Base-by-base conservation (phyloP, 352 stramenopile genomes). In the Chrysophaeum taylorii region DNA sequence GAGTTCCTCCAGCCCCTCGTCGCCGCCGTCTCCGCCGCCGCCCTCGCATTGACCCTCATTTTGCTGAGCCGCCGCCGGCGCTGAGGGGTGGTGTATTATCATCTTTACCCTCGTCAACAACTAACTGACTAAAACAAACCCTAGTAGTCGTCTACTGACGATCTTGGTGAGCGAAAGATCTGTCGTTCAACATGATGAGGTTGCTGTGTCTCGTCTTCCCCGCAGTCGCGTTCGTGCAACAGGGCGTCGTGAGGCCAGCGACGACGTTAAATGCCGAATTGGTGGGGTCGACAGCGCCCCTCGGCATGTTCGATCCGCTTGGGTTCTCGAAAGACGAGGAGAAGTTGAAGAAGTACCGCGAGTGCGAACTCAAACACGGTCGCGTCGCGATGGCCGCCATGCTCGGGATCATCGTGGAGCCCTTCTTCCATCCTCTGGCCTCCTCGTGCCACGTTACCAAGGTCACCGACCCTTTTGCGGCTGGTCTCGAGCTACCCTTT, bases 231-330 rank as follows among this genome's bases (percentile, higher is more conserved):
- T 41, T 9, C 9, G 52, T 62, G 18, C 18, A 41, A 9, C 18
- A 62, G 18, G 9, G 36, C 41, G 36, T 62, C 52, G 18, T 62
- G 9, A 62, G 31, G 9, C 41, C 41, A n/a, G n/a, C n/a, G n/a
- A n/a, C n/a, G n/a, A n/a, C n/a, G n/a, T n/a, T n/a, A n/a, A n/a
- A 84, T 63, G 80, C 84, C 18, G 79, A 72, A 33, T 72, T 80
- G 31, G 70, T 83, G 21, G 81, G 81, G 70, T 78, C 83, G 38
- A 84, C 76, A 33, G 77, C 81, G 15, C 81, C 81, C 18, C 75
- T 82, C 42, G 80, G 80, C 43, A 86, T 80, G 72, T 87, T 86
- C 69, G 82, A 87, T 71, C 82, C 82, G 37, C 71, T 87, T 16
- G 79, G 80, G 71, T 72, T 87, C 25, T 85, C 80, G 35, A 78